A percentile compares a stretch with the other conserved stretches of the same genome.
These are phyloP conservation scores for Aplosporella prunicola DNA, from an alignment of 2,329 filamentous ascomycete genomes.

Conservation along the genomic window DNA sequence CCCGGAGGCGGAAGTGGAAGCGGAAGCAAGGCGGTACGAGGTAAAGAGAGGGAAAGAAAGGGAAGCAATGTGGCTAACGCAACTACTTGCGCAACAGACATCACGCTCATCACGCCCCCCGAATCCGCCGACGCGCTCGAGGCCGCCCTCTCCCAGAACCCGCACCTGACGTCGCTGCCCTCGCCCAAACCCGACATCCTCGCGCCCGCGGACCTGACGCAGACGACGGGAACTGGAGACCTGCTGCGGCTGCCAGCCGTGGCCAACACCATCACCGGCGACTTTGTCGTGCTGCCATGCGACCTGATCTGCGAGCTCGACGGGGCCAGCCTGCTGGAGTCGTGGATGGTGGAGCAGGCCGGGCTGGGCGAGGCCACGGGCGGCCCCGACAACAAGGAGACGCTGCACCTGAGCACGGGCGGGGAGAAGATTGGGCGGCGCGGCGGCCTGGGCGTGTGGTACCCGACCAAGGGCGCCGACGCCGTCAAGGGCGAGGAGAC, in stretches of 20 bases:
- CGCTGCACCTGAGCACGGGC: constrained; percentile 40
- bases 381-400: constrained; percentile 34
- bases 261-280: constrained; percentile 63
- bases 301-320: constrained; percentile 86
- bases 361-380: constrained; percentile 54
- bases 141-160: constrained; percentile 64
- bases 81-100: too few species aligned
- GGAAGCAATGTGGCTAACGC: too few species aligned
- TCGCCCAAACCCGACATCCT: constrained; percentile 65
- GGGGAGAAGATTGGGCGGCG: constrained; percentile 52
- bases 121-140: constrained; percentile 56
- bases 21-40: not conserved
- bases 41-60: too few species aligned
- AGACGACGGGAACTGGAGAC: constrained; percentile 82
- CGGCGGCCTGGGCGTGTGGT: constrained; percentile 84
- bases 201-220: constrained; percentile 64
- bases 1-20: not conserved
- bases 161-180: constrained; percentile 64
- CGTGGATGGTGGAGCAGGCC: constrained; percentile 82
- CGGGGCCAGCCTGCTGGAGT: constrained; percentile 71
- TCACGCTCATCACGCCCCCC: constrained; percentile 48
- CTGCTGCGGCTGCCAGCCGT: constrained; percentile 79
- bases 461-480: constrained; percentile 69
- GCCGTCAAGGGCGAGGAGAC: constrained; percentile 84
- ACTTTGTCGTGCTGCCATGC: constrained; percentile 87